Conservation (phyloP, 441 rosid genomes). For the Arabidopsis hybrid region DNA sequence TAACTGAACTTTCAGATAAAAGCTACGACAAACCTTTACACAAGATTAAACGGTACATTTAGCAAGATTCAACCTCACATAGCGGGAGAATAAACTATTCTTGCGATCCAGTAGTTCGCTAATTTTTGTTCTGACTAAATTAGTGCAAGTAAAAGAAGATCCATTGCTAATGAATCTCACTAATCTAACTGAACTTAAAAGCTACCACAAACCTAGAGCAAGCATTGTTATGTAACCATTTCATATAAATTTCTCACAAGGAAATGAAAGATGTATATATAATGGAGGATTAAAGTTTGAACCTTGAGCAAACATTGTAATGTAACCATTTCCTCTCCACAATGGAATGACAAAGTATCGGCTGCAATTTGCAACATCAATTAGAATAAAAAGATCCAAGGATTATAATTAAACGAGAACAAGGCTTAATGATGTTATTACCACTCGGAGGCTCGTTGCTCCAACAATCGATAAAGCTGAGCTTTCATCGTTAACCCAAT, state of each 20-base stretch:
- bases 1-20: no score
- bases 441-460: conserved; percentile 88
- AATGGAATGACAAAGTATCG: conserved; percentile 84
- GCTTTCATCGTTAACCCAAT: conserved; percentile 80
- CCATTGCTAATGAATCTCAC: background rate
- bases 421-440: conserved; percentile 42
- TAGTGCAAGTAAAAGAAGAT: background rate
- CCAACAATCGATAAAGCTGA: conserved; percentile 70
- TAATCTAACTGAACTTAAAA: background rate
- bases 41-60: background rate
- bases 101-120: background rate
- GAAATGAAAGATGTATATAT: background rate
- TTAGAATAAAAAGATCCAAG: background rate
- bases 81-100: background rate
- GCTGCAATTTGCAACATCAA: conserved; percentile 54
- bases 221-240: conserved; percentile 86
- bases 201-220: conserved; percentile 43
- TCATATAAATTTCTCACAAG: conserved; percentile 33
- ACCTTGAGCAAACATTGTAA: conserved; percentile 94
- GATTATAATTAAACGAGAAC: background rate
- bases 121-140: background rate
- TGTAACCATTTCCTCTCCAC: conserved; percentile 89
- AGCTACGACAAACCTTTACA: no score
- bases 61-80: conserved; percentile 17
- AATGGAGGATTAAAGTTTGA: conserved; percentile 30